phyloP scores from a whole-genome alignment of 2,329 filamentous ascomycete genomes.

The Thelonectria blattea region DNA sequence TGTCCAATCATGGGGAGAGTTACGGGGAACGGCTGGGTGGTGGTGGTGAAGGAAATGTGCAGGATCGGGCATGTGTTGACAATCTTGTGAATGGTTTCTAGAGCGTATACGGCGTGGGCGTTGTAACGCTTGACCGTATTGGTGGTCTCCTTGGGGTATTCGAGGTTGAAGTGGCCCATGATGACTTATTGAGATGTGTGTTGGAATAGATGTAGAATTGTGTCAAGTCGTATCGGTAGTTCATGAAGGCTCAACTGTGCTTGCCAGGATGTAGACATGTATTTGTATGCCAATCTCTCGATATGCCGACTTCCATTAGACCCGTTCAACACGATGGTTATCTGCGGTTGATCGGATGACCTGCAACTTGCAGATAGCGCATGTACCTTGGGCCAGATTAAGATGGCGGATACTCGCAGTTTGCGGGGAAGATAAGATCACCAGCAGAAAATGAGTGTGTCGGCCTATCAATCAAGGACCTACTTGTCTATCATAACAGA shows the following conservation, averaged over 20 bases:
- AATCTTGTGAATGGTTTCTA: slow-evolving; percentile 74
- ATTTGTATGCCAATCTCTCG: neutral
- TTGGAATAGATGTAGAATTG: too few relatives aligned
- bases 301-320: neutral
- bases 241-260: too few relatives aligned
- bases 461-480: neutral
- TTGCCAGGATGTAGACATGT: neutral
- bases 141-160: slow-evolving; percentile 67
- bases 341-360: neutral
- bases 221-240: too few relatives aligned
- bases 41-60: slow-evolving; percentile 77
- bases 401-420: neutral
- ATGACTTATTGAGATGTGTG: neutral
- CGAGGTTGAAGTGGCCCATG: slow-evolving; percentile 50
- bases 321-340: neutral
- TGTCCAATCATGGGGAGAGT: slow-evolving; percentile 87
- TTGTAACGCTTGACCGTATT: slow-evolving; percentile 73
- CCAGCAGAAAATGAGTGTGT: neutral
- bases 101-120: slow-evolving; percentile 71
- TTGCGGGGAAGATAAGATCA: neutral
- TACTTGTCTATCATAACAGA: slow-evolving; percentile 4
- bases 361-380: neutral
- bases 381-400: neutral
- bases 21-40: slow-evolving; percentile 72
- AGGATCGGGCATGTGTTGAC: slow-evolving; percentile 78